Base-by-base conservation (phyloP, 2,329 filamentous ascomycete genomes). In the Diplodia corticola region DNA sequence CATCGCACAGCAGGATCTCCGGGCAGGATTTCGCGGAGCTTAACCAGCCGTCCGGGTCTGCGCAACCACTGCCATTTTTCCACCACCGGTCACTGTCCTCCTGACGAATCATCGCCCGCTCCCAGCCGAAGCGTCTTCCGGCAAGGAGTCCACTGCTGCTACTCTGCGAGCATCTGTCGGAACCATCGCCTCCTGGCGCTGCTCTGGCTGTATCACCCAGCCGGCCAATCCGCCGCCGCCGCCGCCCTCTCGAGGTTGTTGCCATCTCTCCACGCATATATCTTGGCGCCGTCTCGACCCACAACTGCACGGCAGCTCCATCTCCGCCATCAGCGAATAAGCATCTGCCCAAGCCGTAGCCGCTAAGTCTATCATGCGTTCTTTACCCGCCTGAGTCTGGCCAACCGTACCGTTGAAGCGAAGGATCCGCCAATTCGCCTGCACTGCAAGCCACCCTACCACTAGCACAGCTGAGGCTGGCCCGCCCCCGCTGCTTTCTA, bases 101-200 rank as follows among this genome's bases (percentile, higher is more conserved):
- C 30, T 46, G 63, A 65, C 63, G 63, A 65, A 65, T 65, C 63
- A 65, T 15, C n/a, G 63, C 50, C 28, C 37, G n/a, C 50, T 49
- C 7, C 44, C 28, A 30, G 20, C 44, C n/a, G 35, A 28, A 49
- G 44, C 24, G 20, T 7, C 54, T 22, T 60, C 33, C 64, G 54
- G 53, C 64, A 65, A 65, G 64, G 64, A 60, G 53, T 63, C 15
- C 55, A 26, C 17, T 35, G 46, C 50, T 46, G 53, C 46, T 24
- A 6, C 30, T 37, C 20, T 24, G 20, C 46, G 22, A 49, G 4
- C 24, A 5, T 33, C 51, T 54, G 28, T 37, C n/a, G 24, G 22
- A 17, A n/a, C 33, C 35, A 30, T 30, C 15, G 61, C 30, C 60
- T 63, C 40, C 44, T 51, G 24, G 44, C 55, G 20, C 55, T 12